phyloP scores from a whole-genome alignment of 2,329 filamentous ascomycete species.

The Botrytis hyacinthi region DNA sequence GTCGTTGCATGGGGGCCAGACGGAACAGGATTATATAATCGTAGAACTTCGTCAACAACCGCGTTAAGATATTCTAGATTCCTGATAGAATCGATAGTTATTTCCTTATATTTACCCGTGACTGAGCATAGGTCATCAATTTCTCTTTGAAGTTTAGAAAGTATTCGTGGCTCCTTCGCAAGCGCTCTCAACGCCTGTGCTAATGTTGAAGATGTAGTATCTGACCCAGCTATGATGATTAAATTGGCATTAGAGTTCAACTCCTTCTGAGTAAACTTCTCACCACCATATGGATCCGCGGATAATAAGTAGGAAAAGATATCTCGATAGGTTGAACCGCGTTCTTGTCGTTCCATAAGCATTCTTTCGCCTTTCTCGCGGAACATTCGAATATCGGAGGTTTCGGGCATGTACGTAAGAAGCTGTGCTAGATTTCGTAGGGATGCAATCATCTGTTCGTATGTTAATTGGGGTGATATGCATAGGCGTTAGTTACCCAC shows the following conservation, averaged over 20 bases:
- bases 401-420: conserved; percentile 21
- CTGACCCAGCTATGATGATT: conserved; percentile 24
- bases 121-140: conserved; percentile 14
- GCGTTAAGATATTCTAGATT: conserved; percentile 25
- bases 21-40: conserved; percentile 24
- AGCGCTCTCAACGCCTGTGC: conserved; percentile 18
- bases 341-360: conserved; percentile 22
- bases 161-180: conserved; percentile 13
- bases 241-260: conserved; percentile 26
- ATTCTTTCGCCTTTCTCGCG: conserved; percentile 22
- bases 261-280: conserved; percentile 23
- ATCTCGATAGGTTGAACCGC: conserved; percentile 22
- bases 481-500: conserved; percentile 4
- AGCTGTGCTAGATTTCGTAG: conserved; percentile 23
- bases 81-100: conserved; percentile 19
- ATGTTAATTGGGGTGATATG: background rate
- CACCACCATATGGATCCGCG: conserved; percentile 14
- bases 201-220: conserved; percentile 21
- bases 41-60: conserved; percentile 24
- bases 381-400: conserved; percentile 20
- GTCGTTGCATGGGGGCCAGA: conserved; percentile 23
- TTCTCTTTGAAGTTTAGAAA: conserved; percentile 24
- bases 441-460: conserved; percentile 14
- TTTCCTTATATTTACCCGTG: background rate
- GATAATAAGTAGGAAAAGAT: conserved; percentile 25